Base-by-base conservation (phyloP, 352 stramenopile genomes). In the Phytophthora rubi region DNA sequence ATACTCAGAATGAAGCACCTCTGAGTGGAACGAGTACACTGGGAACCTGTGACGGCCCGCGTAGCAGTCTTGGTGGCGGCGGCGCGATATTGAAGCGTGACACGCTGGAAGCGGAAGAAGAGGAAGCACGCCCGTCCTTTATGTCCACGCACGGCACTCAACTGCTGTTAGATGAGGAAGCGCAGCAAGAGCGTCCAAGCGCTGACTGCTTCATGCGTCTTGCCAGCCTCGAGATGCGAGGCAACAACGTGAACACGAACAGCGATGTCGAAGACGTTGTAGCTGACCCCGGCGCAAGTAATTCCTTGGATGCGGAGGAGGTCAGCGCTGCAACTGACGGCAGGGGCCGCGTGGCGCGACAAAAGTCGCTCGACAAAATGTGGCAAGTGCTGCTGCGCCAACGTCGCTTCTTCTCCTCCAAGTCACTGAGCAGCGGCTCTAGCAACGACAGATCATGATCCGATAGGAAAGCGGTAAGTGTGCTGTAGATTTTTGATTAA, bases 181-280 rank as follows among this genome's bases (percentile, higher is more conserved):
- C 42, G 30, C 75, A 80, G 30, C 71, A 78, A 33, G 68, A 75
- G 37, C 72, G 72, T 13, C 82, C 79, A 8, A 95, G 83, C 51
- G 82, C 86, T 10, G 88, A 95, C 48, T 80, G 79, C 15, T 95
- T 82, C 72, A 95, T 95, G 84, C 82, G 88, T 15, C 76, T 93
- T 21, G 88, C 88, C 30, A 91, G 73, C 49, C 71, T 77, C 10
- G 82, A 85, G 62, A 80, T 92, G 53, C 80, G 85, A 42, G 78
- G 64, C 30, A 70, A 68, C 57, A 73, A 76, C 52, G 33, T 39
- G 9, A 39, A 39, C 33, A 71, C 64, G 45, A 53, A 63, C 33
- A 75, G 35, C 47, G 59, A 75, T 15, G 60, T 68, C 32, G 62
- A 75, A 30, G 62, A 76, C 15, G 57, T 70, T 47, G 55, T 72